Evolutionary conservation across 495 filamentous ascomycete species (phyloP), one percentile per base, ranked within the genome.

Genomic region (Hamigera avellanea): DNA sequence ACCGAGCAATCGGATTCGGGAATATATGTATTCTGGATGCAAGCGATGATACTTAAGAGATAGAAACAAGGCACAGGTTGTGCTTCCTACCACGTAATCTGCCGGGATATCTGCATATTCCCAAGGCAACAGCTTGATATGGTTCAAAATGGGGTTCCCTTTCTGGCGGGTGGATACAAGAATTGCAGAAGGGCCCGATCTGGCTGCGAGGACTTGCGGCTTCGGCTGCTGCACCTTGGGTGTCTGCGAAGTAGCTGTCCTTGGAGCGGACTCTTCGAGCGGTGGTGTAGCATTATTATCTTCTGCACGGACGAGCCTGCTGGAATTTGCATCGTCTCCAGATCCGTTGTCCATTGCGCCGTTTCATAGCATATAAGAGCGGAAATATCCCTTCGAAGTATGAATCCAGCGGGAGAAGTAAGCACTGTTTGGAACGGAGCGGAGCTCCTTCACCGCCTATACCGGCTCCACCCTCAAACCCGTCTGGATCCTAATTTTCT

Each of bases 21-120:
- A 83, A 68, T 95, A 95, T 52, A 99, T 83, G 63, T 99, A 99
- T 59, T 96, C 91, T 1, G 91, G 91, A 56, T 99, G 93, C 32
- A 95, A 63, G 8, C 91, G 86, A 57, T 98, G 91, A 58, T 99
- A 99, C 58, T 99, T 99, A 21, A 99, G 70, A 17, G 81, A 88
- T 33, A 98, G 69, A 49, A 96, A 99, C 6, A 99, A 67, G 1
- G 83, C 87, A 44, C 89, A 95, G 13, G 89, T 89, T 1, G 87
- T 95, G 15, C 66, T 48, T 4, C 91, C 91, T 2, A 99, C 67
- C 7, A 84, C 81, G 51, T 93, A 99, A 59, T 99, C 91, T 13
- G 89, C 83, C 0, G 81, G 81, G 7, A 93, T 95, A 53, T 95
- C 87, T 27, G 83, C 83, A 53, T 94, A 99, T 59, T 96, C 91